A percentile compares a stretch with the other conserved stretches of the same genome.
Conservation (phyloP, 73 alveolate genomes). For the Tetrahymena borealis region DNA sequence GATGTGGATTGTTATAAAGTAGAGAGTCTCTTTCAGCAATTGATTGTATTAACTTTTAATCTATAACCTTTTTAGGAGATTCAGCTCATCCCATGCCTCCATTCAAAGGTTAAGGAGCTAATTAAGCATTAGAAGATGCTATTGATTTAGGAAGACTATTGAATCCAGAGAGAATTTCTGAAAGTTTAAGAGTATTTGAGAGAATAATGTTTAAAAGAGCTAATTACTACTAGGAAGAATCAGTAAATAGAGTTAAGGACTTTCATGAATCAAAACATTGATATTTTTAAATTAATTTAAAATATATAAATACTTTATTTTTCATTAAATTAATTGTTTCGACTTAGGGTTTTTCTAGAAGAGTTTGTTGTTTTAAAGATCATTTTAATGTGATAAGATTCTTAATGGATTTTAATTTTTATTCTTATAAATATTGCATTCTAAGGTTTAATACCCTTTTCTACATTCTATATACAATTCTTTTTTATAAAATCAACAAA, state of each 20-base stretch:
- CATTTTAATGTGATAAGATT: too few species aligned
- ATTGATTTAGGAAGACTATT: conserved; percentile 22
- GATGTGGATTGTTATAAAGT: neutral
- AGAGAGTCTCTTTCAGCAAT: neutral
- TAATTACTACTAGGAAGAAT: neutral
- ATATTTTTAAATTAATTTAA: neutral
- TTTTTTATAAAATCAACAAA: too few species aligned
- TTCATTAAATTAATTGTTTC: too few species aligned
- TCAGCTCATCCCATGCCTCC: conserved; percentile 56
- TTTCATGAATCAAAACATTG: neutral
- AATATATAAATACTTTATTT: too few species aligned
- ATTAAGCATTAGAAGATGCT: conserved; percentile 48
- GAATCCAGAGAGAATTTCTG: neutral
- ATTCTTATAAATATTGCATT: too few species aligned
- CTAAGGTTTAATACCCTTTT: too few species aligned
- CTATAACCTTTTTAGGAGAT: conserved; percentile 32
- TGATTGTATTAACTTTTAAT: neutral
- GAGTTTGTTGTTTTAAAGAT: too few species aligned
- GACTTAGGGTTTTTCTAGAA: too few species aligned
- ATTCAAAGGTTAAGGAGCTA: conserved; percentile 47
- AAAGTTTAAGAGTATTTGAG: neutral
- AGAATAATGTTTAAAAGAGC: neutral
- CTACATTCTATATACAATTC: too few species aligned
- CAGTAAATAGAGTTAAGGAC: neutral
- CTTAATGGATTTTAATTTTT: too few species aligned